Percentiles rank a stretch among this genome's conserved stretches.
Conservation (phyloP, 2,329 filamentous ascomycete genomes). For the Apiospora sp. region DNA sequence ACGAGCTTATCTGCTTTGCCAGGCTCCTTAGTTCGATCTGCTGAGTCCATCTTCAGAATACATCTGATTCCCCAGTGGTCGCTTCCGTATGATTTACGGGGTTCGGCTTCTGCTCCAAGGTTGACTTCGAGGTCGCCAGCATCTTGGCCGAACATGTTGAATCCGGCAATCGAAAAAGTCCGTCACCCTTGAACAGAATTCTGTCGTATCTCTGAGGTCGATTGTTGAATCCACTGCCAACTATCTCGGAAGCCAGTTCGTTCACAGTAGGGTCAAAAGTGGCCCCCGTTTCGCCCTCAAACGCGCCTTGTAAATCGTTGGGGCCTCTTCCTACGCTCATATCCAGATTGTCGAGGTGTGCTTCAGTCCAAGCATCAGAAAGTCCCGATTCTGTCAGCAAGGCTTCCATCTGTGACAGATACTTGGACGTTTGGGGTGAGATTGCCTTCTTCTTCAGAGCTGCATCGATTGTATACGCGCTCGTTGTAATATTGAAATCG, state of each 20-base stretch:
- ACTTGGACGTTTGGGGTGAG: slow-evolving; percentile 54
- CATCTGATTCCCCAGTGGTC: slow-evolving; percentile 67
- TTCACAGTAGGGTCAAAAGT: slow-evolving; percentile 70
- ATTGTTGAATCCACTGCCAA: slow-evolving; percentile 55
- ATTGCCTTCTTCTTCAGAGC: slow-evolving; percentile 62
- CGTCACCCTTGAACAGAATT: slow-evolving; percentile 60
- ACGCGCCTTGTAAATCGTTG: slow-evolving; percentile 44
- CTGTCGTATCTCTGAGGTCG: slow-evolving; percentile 72
- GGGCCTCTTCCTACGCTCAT: slow-evolving; percentile 41
- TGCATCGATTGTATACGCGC: slow-evolving; percentile 60
- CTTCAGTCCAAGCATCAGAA: slow-evolving; percentile 59
- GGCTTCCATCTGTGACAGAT: slow-evolving; percentile 55
- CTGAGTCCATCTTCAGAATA: slow-evolving; percentile 42
- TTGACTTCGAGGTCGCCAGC: slow-evolving; percentile 19
- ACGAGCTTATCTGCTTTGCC: slow-evolving; percentile 37
- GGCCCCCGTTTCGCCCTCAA: slow-evolving; percentile 68
- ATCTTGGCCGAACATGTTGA: slow-evolving; percentile 66
- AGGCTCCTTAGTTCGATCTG: slow-evolving; percentile 27
- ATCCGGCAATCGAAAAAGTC: slow-evolving; percentile 48
- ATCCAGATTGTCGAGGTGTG: slow-evolving; percentile 53
- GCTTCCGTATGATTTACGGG: slow-evolving; percentile 49
- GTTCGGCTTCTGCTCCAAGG: slow-evolving; percentile 24
- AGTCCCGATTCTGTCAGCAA: slow-evolving; percentile 55
- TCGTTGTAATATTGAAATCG: slow-evolving; percentile 72
- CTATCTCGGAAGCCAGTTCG: slow-evolving; percentile 59